phyloP scores from a whole-genome alignment of 345 rosid genomes.

The Eutrema heterophyllum region DNA sequence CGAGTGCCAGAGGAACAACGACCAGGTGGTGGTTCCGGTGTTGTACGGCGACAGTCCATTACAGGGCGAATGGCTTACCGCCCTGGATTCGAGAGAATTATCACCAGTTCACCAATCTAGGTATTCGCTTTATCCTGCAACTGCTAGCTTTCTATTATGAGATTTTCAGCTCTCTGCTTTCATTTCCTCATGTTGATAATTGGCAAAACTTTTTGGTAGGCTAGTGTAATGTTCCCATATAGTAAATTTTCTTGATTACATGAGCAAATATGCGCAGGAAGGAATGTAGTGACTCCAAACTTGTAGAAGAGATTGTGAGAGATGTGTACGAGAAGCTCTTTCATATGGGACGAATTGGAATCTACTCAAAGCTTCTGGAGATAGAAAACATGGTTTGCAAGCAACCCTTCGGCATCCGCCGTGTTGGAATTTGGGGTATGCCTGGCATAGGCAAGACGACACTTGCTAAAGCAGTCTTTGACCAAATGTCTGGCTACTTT shows the following conservation, averaged over 20 bases:
- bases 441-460: conserved; percentile 15
- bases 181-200: no score
- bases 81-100: not conserved
- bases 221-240: no score
- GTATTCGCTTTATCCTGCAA: not conserved
- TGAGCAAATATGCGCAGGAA: not conserved
- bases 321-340: not conserved
- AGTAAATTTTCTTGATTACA: not conserved
- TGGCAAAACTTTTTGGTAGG: no score
- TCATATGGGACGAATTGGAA: not conserved
- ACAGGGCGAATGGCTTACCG: not conserved
- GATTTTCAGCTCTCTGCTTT: no score
- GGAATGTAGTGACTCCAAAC: not conserved
- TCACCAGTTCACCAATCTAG: not conserved
- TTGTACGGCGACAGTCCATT: not conserved
- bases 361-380: not conserved
- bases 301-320: not conserved
- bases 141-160: no score
- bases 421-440: conserved; percentile 22
- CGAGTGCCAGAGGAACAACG: not conserved
- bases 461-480: not conserved
- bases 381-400: not conserved
- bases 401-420: not conserved
- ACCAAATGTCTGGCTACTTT: not conserved
- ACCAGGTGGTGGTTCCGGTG: not conserved